Base-by-base conservation (phyloP, 768 basidiomycete species). In the Calocybe cyanea region DNA sequence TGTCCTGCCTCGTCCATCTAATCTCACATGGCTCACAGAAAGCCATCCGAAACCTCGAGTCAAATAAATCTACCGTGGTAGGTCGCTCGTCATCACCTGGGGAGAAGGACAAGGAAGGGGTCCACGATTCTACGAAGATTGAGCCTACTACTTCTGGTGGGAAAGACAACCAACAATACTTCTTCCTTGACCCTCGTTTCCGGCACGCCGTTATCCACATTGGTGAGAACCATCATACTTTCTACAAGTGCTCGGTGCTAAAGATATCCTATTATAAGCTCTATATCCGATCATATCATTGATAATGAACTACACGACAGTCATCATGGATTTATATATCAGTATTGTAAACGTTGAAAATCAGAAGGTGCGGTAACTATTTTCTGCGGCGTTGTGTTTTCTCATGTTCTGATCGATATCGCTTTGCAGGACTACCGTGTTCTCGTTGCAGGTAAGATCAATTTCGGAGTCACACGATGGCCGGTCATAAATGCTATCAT, bases 261-360 rank as follows among this genome's bases (percentile, higher is more conserved):
- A 40, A 13, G 14, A n/a, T 9, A 14, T 30, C 18, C 8, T 14
- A 3, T 28, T n/a, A n/a, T n/a, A n/a, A 50, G 49, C 34, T 13
- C 30, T 50, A 3, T 50, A 50, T 30, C 49, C 49, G 1, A 41
- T 50, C 8, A 28, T 50, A 2, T 45, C 38, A 3, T 17, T 50
- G 4, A 23, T 50, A 7, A 19, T 50, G 38, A 50, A 50, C 34
- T 41, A 38, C 30, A 25, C 38, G 6, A 50, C 49, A 2, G 44
- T 50, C 4, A n/a, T 19, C 14, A 18, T 45, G 38, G 49, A 50
- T 36, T 40, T 50, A 6, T 21, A 50, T 35, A 33, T 42, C 23
- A 45, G 21, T 17, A 37, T 50, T 15, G 23, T 37, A 3, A 15
- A n/a, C 11, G 19, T 43, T 5, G 23, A 23, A 6, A 23, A 31